phyloP scores from a whole-genome alignment of 257 asterid genomes.

The Capsicum rhomboideum region DNA sequence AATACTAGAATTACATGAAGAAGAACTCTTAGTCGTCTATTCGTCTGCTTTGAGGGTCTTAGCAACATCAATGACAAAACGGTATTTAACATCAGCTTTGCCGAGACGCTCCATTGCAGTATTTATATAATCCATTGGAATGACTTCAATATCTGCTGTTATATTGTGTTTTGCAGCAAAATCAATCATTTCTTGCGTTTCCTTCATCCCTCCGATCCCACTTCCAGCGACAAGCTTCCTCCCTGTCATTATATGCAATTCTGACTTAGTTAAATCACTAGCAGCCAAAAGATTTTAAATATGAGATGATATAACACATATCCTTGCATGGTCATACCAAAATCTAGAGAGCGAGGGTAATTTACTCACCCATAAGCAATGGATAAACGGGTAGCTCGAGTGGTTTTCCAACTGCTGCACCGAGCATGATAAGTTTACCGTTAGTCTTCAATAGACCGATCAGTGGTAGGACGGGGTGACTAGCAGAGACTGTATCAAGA shows the following conservation, averaged over 20 bases:
- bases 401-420: constrained; percentile 34
- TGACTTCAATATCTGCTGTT: constrained; percentile 25
- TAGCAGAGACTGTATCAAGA: constrained; percentile 44
- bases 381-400: constrained; percentile 30
- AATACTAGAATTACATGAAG: background rate
- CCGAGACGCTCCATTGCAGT: constrained; percentile 45
- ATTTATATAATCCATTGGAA: constrained; percentile 39
- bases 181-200: constrained; percentile 41
- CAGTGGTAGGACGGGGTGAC: constrained; percentile 34
- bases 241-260: constrained; percentile 12
- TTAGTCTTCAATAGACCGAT: constrained; percentile 36
- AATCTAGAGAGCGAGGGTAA: background rate
- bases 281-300: background rate
- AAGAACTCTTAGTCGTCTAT: background rate
- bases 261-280: no score
- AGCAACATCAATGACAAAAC: constrained; percentile 45
- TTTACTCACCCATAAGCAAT: constrained; percentile 24
- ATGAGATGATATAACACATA: background rate
- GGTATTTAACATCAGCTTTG: constrained; percentile 41
- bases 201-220: constrained; percentile 38
- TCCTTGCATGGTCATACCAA: background rate
- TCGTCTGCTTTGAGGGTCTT: constrained; percentile 22
- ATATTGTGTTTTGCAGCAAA: constrained; percentile 23
- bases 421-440: constrained; percentile 42
- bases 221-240: constrained; percentile 31